Evolutionary conservation across 2,329 filamentous ascomycete species (phyloP).

Genomic region (Scedosporium boydii): DNA sequence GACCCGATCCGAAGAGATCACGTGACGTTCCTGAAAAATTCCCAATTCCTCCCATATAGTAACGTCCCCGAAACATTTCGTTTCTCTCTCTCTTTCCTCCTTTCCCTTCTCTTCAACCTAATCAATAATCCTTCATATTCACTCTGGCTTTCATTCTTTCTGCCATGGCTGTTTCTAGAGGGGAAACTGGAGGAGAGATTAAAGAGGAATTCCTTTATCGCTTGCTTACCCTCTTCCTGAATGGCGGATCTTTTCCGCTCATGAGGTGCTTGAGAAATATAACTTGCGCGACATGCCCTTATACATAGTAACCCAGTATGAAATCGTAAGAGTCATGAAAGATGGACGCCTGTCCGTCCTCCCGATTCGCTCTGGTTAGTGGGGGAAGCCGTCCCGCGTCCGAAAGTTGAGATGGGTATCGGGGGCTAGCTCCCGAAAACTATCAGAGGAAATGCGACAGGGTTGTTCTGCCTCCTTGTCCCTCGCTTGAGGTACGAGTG

Average conservation of each 20-base stretch:
- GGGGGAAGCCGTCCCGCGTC: no score
- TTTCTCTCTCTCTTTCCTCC: slow-evolving; percentile 8
- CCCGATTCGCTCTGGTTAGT: no score
- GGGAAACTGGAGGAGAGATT: slow-evolving; percentile 65
- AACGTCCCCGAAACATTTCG: not conserved
- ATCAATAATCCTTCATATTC: slow-evolving; percentile 49
- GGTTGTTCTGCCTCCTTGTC: no score
- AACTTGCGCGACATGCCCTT: slow-evolving; percentile 18
- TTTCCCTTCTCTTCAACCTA: slow-evolving; percentile 19
- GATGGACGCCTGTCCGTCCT: no score
- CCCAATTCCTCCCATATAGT: not conserved
- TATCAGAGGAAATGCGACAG: no score
- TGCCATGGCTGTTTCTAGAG: slow-evolving; percentile 47
- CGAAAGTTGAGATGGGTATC: no score
- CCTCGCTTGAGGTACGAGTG: no score
- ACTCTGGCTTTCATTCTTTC: slow-evolving; percentile 47
- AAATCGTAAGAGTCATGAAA: no score
- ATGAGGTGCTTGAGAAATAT: slow-evolving; percentile 23
- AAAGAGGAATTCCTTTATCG: slow-evolving; percentile 13
- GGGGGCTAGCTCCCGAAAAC: no score
- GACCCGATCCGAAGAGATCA: not conserved
- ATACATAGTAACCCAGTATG: no score
- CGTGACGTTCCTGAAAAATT: not conserved
- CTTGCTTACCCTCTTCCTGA: slow-evolving; percentile 32
- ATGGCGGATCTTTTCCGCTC: slow-evolving; percentile 12